Evolutionary conservation across 805 yeast species (phyloP), one percentile per base, ranked within the genome.

Genomic region (Spencermartinsiella europaea): DNA sequence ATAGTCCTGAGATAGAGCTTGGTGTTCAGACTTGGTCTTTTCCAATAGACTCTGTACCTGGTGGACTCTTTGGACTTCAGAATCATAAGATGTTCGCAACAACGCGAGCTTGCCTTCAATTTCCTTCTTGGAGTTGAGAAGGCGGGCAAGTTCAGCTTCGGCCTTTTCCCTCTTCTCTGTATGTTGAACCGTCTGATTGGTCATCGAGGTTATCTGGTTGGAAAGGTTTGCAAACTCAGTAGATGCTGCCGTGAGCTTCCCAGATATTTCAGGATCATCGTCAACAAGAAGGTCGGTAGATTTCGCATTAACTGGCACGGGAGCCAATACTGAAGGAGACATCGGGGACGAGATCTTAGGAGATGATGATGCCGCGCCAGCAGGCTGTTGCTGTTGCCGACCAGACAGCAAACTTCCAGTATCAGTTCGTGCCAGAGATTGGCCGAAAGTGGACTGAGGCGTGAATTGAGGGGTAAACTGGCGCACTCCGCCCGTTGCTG

Each of bases 391-490:
- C n/a, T n/a, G n/a, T 81, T 42, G 41, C 41, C 34, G 33, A 40
- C 2, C 27, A 25, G 38, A 47, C 22, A 37, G 50, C 48, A 37
- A 41, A 41, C 56, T 56, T 28, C 61, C 57, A 19, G 60, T 49
- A 52, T 64, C 63, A 44, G 65, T 66, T 38, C 63, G 66, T 21
- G 71, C 66, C 44, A 90, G 72, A 31, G 75, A 75, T 66, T 85
- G 95, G 27, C 98, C 98, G 71, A 90, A 91, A 8, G 76, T 67
- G 0, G 96, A 88, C 15, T 89, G 74, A 31, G 97, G 97, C 45
- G 78, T 83, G 67, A 90, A 91, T 38, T 63, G n/a, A 12, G 65
- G 57, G 40, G 61, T 57, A 40, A 7, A 16, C 17, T 10, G 28
- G 19, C 52, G 56, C 34, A 53, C 40, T 5, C 46, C 21, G 7